Evolutionary conservation across 257 asterid genomes (phyloP).

Genomic region (Solanum medicagineum): DNA sequence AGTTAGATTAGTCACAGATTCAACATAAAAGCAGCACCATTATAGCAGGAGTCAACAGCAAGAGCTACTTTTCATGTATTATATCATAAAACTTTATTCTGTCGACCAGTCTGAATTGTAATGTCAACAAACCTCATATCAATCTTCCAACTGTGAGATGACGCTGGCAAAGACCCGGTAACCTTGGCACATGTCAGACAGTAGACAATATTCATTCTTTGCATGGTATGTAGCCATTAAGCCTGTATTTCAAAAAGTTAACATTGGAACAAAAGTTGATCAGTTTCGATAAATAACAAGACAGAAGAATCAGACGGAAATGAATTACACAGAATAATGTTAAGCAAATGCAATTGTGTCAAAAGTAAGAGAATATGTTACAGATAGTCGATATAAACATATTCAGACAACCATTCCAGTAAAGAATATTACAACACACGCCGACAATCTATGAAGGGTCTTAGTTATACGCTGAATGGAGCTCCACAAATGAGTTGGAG

Average conservation of each 20-base stretch:
- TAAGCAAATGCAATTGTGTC: background rate
- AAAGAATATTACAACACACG: background rate
- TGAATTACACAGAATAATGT: background rate
- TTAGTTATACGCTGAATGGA: background rate
- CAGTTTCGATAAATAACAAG: background rate
- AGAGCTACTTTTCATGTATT: background rate
- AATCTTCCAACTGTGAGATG: slow-evolving; percentile 71
- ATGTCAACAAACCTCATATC: background rate
- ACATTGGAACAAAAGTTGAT: background rate
- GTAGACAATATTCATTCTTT: slow-evolving; percentile 87
- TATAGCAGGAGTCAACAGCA: background rate
- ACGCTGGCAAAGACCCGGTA: slow-evolving; percentile 65
- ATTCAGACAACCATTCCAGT: background rate
- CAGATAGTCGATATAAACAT: background rate
- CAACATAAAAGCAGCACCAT: background rate
- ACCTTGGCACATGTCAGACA: slow-evolving; percentile 92
- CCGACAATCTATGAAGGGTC: background rate
- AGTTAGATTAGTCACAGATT: background rate
- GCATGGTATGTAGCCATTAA: slow-evolving; percentile 97
- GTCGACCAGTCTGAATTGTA: background rate
- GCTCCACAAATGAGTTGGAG: background rate
- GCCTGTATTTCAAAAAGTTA: slow-evolving; percentile 37
- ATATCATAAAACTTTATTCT: background rate
- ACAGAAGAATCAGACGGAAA: background rate
- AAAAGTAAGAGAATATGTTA: background rate